A percentile compares a stretch with the other conserved stretches of the same genome.
phyloP scores from a whole-genome alignment of 148 eudicot genomes.

The Chenopodium berlandieri region DNA sequence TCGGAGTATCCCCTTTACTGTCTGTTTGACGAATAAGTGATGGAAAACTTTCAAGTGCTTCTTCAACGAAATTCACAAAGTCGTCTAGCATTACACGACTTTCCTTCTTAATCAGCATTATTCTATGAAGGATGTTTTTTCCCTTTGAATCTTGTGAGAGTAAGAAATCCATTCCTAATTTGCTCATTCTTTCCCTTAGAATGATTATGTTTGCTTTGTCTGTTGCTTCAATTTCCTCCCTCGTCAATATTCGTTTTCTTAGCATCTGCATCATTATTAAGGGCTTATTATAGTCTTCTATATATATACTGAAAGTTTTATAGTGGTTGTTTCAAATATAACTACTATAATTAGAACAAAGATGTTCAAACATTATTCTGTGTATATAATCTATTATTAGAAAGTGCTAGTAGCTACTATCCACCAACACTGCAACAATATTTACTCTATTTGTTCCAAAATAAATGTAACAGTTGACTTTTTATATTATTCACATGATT shows the following conservation, averaged over 20 bases:
- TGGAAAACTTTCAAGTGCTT: background rate
- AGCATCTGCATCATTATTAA: background rate
- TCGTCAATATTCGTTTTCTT: background rate
- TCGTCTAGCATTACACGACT: background rate
- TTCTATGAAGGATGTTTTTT: background rate
- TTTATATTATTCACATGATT: too few relatives aligned
- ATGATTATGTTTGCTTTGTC: background rate
- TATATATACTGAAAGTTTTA: too few relatives aligned
- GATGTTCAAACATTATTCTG: too few relatives aligned
- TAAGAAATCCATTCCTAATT: conserved; percentile 10
- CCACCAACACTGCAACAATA: too few relatives aligned
- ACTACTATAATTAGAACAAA: too few relatives aligned
- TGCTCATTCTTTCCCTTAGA: background rate
- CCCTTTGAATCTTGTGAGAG: conserved; percentile 5
- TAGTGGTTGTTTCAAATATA: too few relatives aligned
- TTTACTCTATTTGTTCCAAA: too few relatives aligned
- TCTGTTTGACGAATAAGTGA: background rate
- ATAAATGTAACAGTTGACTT: too few relatives aligned
- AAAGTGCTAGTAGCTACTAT: too few relatives aligned
- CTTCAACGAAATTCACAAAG: background rate
- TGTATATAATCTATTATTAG: too few relatives aligned
- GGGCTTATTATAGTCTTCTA: too few relatives aligned
- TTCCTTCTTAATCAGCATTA: background rate
- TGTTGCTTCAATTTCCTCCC: conserved; percentile 11
- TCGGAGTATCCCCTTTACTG: background rate